Evolutionary conservation across 805 yeast species (phyloP), one percentile per base, ranked within the genome.

Genomic region (Komagataella phaffii): DNA sequence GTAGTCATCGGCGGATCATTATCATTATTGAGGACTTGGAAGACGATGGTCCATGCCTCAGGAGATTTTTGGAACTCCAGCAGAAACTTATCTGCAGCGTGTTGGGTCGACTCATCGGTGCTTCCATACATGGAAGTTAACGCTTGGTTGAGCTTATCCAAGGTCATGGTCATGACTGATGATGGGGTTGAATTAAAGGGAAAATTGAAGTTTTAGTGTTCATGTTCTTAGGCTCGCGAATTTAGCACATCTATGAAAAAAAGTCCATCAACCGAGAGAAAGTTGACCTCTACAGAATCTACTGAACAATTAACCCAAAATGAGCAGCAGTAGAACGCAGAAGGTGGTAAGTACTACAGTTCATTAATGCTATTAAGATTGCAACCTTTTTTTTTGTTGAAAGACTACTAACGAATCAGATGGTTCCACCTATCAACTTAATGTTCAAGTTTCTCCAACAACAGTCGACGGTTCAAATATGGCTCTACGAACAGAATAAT

Each of bases 371-470:
- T 7, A 18, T 14, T 6, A 17, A 40, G 23, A 10, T 7, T 17
- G 12, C 10, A 18, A 17, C 40, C 5, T 21, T 43, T 14, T 1
- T 7, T 18, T n/a, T 21, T 14, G 4, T 1, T 12, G 24, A 10
- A 10, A 19, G 23, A 12, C 3, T 47, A 47, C 50, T 48, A 48
- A 48, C 50, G 19, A 17, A 48, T 6, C 52, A 73, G 75, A 76
- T 81, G 71, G 77, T 89, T 50, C 96, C 96, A 51, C 99, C 99
- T 17, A 88, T 93, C 68, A 90, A 89, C 65, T 80, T 89, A 62
- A 79, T 93, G 49, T 93, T 90, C 73, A 84, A 85, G 64, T 85
- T 79, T 62, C 74, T 91, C 55, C 96, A 90, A 64, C 85, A 85
- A 58, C 91, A 87, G 59, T 71, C 85, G 1, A 69, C 72, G 17